Base-by-base conservation (phyloP, 106 monocot genomes). In the Alisma plantagoaquatica region DNA sequence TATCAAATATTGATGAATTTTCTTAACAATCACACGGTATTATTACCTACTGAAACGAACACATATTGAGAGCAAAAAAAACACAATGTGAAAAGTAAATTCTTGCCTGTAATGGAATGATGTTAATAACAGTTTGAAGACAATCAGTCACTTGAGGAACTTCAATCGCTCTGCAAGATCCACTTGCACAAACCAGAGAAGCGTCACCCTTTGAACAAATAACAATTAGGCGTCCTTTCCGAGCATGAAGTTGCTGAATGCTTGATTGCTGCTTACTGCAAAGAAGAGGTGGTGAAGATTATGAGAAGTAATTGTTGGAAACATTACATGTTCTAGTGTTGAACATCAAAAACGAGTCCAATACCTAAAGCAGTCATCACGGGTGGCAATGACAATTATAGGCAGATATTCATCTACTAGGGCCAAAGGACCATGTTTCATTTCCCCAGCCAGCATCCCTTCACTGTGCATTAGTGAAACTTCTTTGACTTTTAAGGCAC, bases 391-490 rank as follows among this genome's bases (percentile, higher is more conserved):
- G 14, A 96, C 96, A 22, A 96, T 78, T 16, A 96, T 80, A 5
- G 96, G 96, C n/a, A 96, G 75, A 30, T 55, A 81, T 69, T 96
- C 96, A 72, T 96, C 96, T 41, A 96, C 96, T 50, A 96, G 65
- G n/a, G 89, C 96, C 57, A 96, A 57, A 1, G 96, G 96, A 2
- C 96, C 96, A 46, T 96, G 96, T 51, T 96, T 96, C 96, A 96
- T 96, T 76, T 96, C 96, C 59, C 96, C 96, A 12, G 96, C 96
- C 61, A 96, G 76, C 88, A 96, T 76, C 25, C 96, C 96, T 75
- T 96, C 88, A 51, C 78, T 89, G 49, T 96, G 88, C 78, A 84
- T 96, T 26, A 96, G 77, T 29, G 96, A 77, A 8, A 96, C 88
- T 72, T 96, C 96, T 53, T 89, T 96, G 38, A 96, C 96, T 60